Evolutionary conservation across 192 early-diverging fungal genomes (phyloP).

Genomic region (Coemansia sp.): DNA sequence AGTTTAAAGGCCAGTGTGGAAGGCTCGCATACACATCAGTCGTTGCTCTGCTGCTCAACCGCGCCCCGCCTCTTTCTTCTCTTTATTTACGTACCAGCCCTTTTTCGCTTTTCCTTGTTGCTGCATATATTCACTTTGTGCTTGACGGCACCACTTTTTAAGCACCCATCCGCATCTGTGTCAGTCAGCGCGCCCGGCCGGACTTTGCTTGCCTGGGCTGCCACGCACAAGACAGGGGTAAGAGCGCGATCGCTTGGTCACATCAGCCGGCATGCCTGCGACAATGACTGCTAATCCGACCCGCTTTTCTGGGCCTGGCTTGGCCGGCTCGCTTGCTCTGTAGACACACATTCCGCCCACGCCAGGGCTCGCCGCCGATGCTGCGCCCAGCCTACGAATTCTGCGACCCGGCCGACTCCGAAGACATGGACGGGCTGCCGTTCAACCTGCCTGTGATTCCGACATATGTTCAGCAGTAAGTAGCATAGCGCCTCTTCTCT

Average conservation of each 20-base stretch:
- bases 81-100: not conserved
- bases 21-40: not conserved
- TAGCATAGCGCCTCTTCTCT: not conserved
- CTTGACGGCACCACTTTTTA: not conserved
- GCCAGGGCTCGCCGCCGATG: constrained; percentile 12
- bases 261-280: not conserved
- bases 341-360: constrained; percentile 3
- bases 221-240: constrained; percentile 1
- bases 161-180: not conserved
- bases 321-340: no score
- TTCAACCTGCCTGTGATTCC: constrained; percentile 41
- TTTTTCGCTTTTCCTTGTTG: constrained; percentile 3
- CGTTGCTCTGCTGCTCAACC: constrained; percentile 1
- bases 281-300: constrained; percentile 10
- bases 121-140: not conserved
- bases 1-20: constrained; percentile 21
- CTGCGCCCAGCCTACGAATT: constrained; percentile 52
- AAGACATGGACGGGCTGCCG: constrained; percentile 36
- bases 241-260: constrained; percentile 6
- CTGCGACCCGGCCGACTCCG: constrained; percentile 48
- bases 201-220: not conserved
- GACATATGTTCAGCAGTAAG: constrained; percentile 52
- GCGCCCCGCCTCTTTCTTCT: constrained; percentile 4
- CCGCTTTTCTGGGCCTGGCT: constrained; percentile 1
- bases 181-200: not conserved